These are phyloP conservation scores for Telfairia occidentalis DNA, from an alignment of 331 rosid species.

Conservation along the genomic window DNA sequence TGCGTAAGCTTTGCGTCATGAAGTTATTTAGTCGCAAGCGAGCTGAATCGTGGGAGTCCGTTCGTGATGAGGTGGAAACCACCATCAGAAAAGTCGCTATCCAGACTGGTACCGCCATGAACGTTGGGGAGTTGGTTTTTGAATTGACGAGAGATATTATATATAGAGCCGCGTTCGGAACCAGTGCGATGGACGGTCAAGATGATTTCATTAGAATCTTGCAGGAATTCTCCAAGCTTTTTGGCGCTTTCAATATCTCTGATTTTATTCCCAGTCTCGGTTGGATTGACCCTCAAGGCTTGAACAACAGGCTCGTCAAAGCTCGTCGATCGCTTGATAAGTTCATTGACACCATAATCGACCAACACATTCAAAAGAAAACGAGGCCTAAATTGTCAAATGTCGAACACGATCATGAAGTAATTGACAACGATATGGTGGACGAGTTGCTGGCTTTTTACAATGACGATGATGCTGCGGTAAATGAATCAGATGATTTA, in stretches of 20 bases:
- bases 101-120: slow-evolving; percentile 28
- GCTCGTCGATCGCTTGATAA: slow-evolving; percentile 49
- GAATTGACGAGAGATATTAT: slow-evolving; percentile 48
- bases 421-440: slow-evolving; percentile 52
- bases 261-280: slow-evolving; percentile 57
- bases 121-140: slow-evolving; percentile 61
- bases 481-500: slow-evolving; percentile 29
- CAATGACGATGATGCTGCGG: slow-evolving; percentile 25
- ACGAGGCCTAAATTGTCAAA: background rate
- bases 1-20: slow-evolving; percentile 86
- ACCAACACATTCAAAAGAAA: slow-evolving; percentile 42
- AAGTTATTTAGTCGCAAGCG: slow-evolving; percentile 78
- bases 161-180: slow-evolving; percentile 76
- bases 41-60: slow-evolving; percentile 79
- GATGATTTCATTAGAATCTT: slow-evolving; percentile 62
- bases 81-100: slow-evolving; percentile 13
- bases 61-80: slow-evolving; percentile 54
- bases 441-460: slow-evolving; percentile 81
- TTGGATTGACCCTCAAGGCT: slow-evolving; percentile 58
- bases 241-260: slow-evolving; percentile 74
- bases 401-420: slow-evolving; percentile 5
- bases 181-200: slow-evolving; percentile 44
- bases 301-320: slow-evolving; percentile 35
- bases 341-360: slow-evolving; percentile 62
- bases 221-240: slow-evolving; percentile 74